These are phyloP conservation scores for Polyporus arcularius DNA, from an alignment of 768 basidiomycete species.

Conservation along the genomic window DNA sequence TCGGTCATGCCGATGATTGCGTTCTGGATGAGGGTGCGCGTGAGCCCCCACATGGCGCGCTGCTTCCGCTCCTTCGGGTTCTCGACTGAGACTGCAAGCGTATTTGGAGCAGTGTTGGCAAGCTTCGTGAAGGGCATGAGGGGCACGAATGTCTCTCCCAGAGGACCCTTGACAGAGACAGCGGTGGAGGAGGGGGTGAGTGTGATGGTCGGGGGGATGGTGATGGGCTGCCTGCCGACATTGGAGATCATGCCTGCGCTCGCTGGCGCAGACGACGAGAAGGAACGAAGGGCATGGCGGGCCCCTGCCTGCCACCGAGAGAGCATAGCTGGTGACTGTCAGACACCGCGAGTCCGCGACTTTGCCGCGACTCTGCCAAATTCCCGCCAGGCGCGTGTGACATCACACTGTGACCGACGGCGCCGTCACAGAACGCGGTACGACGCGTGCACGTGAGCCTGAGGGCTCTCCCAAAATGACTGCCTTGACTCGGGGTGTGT, in stretches of 20 bases:
- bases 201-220: conserved; percentile 52
- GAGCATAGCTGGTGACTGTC: conserved; percentile 9
- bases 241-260: conserved; percentile 39
- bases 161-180: conserved; percentile 59
- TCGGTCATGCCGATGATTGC: conserved; percentile 88
- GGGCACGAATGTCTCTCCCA: conserved; percentile 50
- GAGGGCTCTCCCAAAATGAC: conserved; percentile 14
- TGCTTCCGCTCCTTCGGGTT: conserved; percentile 73
- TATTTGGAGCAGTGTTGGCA: conserved; percentile 33
- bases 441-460: conserved; percentile 20
- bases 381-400: conserved; percentile 4
- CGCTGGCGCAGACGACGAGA: conserved; percentile 48
- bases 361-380: neutral
- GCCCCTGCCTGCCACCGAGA: conserved; percentile 16
- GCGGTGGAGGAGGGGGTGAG: conserved; percentile 37
- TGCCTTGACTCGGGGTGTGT: conserved; percentile 14
- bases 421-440: conserved; percentile 16
- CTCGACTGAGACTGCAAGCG: conserved; percentile 45
- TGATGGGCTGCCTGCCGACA: conserved; percentile 50
- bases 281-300: conserved; percentile 35
- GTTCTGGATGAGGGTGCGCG: conserved; percentile 85
- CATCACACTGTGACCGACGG: neutral
- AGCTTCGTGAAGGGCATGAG: conserved; percentile 50
- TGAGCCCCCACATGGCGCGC: conserved; percentile 94
- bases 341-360: neutral